phyloP scores from a whole-genome alignment of 2,329 filamentous ascomycete genomes.

The Fusarium redolens region DNA sequence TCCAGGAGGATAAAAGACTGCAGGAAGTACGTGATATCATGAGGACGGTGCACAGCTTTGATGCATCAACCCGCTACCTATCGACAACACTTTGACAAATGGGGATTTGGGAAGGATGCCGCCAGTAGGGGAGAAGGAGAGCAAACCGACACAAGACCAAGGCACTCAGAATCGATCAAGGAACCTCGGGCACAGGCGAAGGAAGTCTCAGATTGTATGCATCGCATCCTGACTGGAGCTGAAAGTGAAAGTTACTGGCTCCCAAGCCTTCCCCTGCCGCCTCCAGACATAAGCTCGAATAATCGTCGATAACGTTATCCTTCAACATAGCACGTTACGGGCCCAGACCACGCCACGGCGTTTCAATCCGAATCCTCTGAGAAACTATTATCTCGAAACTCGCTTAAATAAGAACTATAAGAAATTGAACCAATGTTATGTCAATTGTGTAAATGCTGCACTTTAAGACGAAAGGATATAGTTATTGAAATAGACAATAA shows the following conservation, averaged over 20 bases:
- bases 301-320: no score
- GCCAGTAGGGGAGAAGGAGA: no score
- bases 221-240: background rate
- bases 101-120: conserved; percentile 59
- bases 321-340: no score
- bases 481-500: no score
- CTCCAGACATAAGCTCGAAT: background rate
- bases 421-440: no score
- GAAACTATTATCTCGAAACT: background rate
- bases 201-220: background rate
- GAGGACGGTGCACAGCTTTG: conserved; percentile 53
- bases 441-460: no score
- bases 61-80: conserved; percentile 59
- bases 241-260: background rate
- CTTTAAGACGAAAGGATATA: no score
- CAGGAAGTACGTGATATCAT: conserved; percentile 55
- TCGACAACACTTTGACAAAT: conserved; percentile 58
- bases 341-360: background rate
- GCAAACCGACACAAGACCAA: no score
- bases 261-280: background rate
- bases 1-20: conserved; percentile 45
- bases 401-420: no score
- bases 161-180: background rate
- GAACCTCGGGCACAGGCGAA: background rate
- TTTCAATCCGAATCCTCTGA: background rate